Conservation (phyloP, 306 rosid species). For the Gastrolobium villosum region DNA sequence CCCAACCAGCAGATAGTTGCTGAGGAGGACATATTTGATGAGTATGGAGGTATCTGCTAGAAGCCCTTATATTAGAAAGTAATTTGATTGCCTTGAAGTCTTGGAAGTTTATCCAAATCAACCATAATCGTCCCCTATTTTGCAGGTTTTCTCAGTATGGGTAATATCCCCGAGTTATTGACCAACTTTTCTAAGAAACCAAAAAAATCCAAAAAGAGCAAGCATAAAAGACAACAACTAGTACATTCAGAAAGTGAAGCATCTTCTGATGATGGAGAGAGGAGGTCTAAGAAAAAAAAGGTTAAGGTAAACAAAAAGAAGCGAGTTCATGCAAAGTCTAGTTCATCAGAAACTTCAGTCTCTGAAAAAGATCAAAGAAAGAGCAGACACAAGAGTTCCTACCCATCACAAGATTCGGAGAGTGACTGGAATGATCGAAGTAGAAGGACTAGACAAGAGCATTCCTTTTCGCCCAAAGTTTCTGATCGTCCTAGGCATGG, state of each 20-base stretch:
- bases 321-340: conserved; percentile 52
- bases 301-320: conserved; percentile 62
- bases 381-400: conserved; percentile 50
- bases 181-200: conserved; percentile 77
- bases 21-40: conserved; percentile 95
- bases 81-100: background rate
- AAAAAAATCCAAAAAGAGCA: conserved; percentile 68
- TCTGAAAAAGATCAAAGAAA: conserved; percentile 50
- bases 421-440: conserved; percentile 48
- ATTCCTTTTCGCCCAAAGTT: conserved; percentile 43
- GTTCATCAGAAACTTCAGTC: conserved; percentile 66
- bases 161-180: conserved; percentile 74
- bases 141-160: conserved; percentile 84
- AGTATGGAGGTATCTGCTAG: conserved; percentile 83
- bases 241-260: conserved; percentile 56
- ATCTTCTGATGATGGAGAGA: conserved; percentile 61
- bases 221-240: conserved; percentile 56
- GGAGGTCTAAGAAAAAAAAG: conserved; percentile 52
- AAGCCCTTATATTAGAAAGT: conserved; percentile 29
- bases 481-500: conserved; percentile 42
- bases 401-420: conserved; percentile 59
- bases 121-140: conserved; percentile 35
- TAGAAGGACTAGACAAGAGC: conserved; percentile 52
- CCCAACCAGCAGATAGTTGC: conserved; percentile 99
- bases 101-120: conserved; percentile 27